phyloP scores from a whole-genome alignment of 2,329 filamentous ascomycete genomes.

The Paecilomyces dactylethromorphus region DNA sequence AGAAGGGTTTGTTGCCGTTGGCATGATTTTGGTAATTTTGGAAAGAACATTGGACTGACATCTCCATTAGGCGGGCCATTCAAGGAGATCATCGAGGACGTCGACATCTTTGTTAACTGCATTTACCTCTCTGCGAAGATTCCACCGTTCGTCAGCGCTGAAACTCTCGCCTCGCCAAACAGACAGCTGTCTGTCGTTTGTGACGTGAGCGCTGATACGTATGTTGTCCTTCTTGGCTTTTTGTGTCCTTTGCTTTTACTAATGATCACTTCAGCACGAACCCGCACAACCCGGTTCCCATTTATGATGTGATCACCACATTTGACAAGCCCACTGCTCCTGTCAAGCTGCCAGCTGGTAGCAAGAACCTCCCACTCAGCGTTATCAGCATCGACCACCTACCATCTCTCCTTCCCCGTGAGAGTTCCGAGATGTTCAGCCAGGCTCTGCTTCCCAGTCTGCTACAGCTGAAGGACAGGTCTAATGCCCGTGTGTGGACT shows the following conservation, averaged over 20 bases:
- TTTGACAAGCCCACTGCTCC: conserved; percentile 83
- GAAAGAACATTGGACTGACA: conserved; percentile 14
- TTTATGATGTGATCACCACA: conserved; percentile 79
- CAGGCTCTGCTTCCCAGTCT: conserved; percentile 70
- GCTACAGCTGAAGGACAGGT: conserved; percentile 68
- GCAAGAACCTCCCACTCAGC: conserved; percentile 54
- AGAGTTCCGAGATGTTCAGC: conserved; percentile 82
- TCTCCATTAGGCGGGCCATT: conserved; percentile 58
- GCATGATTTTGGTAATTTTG: neutral
- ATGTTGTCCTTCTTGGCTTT: conserved; percentile 28
- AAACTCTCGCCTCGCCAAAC: conserved; percentile 59
- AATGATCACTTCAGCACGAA: conserved; percentile 31
- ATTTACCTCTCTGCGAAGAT: conserved; percentile 79
- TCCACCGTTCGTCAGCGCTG: conserved; percentile 70
- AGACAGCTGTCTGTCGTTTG: conserved; percentile 74
- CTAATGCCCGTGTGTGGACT: conserved; percentile 68
- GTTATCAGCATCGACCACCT: conserved; percentile 88
- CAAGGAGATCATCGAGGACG: conserved; percentile 62
- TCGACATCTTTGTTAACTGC: conserved; percentile 77
- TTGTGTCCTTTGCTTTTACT: neutral
- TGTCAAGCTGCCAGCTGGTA: conserved; percentile 49
- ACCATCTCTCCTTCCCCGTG: conserved; percentile 74
- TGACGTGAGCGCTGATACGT: conserved; percentile 55
- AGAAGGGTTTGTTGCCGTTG: conserved; percentile 40
- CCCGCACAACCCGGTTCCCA: conserved; percentile 52